phyloP scores from a whole-genome alignment of 306 rosid species.

The cucumber (Cucumis sativus) region DNA sequence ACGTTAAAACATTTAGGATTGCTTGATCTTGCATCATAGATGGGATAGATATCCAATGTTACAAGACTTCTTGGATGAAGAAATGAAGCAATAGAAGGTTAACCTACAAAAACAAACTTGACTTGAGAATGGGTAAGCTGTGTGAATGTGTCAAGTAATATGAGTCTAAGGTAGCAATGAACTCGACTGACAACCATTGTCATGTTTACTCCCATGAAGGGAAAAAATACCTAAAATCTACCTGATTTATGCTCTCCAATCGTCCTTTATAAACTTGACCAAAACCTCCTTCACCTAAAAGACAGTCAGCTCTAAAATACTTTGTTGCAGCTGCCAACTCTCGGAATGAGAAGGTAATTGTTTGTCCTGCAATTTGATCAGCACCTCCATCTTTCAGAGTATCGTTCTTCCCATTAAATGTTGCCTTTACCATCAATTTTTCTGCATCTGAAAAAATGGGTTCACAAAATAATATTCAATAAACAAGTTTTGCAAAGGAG shows the following conservation, averaged over 20 bases:
- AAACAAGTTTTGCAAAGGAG: background rate
- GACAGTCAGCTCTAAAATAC: slow-evolving; percentile 45
- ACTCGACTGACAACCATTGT: background rate
- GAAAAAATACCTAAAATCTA: background rate
- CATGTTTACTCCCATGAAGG: background rate
- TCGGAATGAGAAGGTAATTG: slow-evolving; percentile 42
- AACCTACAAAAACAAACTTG: background rate
- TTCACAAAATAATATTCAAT: background rate
- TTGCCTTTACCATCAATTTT: slow-evolving; percentile 14
- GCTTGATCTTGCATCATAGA: background rate
- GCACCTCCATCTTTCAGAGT: slow-evolving; percentile 18
- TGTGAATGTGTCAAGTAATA: background rate
- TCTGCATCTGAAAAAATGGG: slow-evolving; percentile 11
- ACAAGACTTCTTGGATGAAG: background rate
- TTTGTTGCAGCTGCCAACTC: slow-evolving; percentile 44
- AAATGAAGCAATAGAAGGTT: background rate
- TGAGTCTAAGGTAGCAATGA: background rate
- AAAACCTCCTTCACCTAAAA: slow-evolving; percentile 50
- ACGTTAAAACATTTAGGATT: background rate
- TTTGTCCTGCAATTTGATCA: slow-evolving; percentile 42
- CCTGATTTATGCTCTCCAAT: slow-evolving; percentile 40
- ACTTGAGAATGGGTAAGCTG: background rate
- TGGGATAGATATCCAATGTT: background rate
- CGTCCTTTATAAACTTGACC: slow-evolving; percentile 49
- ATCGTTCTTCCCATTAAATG: slow-evolving; percentile 20